Evolutionary conservation across 1,284 basidiomycete genomes (phyloP).

Genomic region (Boletus smithii): DNA sequence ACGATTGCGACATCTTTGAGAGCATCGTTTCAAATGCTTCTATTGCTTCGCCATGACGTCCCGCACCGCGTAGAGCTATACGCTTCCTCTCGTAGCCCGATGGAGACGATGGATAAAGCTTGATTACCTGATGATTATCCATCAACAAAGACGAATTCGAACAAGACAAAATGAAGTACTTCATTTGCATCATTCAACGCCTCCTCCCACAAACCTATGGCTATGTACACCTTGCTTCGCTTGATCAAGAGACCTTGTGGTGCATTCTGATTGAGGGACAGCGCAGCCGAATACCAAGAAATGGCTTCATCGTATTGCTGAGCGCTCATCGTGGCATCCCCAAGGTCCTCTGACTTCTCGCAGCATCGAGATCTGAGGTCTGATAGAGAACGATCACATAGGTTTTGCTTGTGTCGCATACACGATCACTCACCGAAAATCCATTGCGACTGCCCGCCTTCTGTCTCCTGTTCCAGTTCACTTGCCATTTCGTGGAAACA

Average conservation of each 20-base stretch:
- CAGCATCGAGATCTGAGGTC: neutral
- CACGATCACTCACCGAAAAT: too few species aligned
- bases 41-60: neutral
- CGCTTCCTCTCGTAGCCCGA: conserved; percentile 7
- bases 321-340: neutral
- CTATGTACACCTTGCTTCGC: neutral
- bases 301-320: neutral
- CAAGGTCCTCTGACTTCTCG: neutral
- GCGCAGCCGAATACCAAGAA: neutral
- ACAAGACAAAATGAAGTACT: neutral
- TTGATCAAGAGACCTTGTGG: neutral
- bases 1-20: neutral
- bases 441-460: too few species aligned
- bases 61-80: neutral
- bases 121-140: neutral
- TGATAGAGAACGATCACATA: neutral
- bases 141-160: neutral
- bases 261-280: neutral
- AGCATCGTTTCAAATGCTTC: conserved; percentile 1
- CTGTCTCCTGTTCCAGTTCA: too few species aligned
- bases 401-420: too few species aligned
- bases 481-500: too few species aligned
- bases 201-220: neutral
- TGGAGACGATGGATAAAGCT: conserved; percentile 1
- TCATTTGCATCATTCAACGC: neutral